Evolutionary conservation across 129 eudicot genomes (phyloP), one percentile per base, ranked within the genome.

Genomic region (Helichrysum umbraculigerum): DNA sequence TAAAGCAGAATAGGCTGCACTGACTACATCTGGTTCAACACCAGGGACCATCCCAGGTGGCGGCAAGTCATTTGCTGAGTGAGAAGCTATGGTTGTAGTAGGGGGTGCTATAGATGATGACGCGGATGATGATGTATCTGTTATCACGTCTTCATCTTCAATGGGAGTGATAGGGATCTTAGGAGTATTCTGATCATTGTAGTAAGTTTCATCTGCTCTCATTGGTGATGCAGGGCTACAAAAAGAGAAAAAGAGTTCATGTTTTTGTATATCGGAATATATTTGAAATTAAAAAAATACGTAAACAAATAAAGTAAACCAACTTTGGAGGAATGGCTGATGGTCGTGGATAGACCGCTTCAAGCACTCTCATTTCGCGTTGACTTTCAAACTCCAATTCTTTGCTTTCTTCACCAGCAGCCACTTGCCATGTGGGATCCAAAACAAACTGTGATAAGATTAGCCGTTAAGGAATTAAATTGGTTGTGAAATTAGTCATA

Each of bases 271-370:
- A 62, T 67, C 37, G 28, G 32, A 1, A 74, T 54, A 8, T 28
- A 51, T 66, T 33, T 39, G 56, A 74, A 19, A 33, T 28, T 6
- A 4, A 2, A 4, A n/a, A 37, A 52, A 3, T 4, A 47, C 14
- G 19, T 34, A 74, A 54, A 19, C 17, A 39, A 76, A 6, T 7
- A 21, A 20, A 72, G 71, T 58, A 39, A 69, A 77, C 84, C 22
- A 21, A 93, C 98, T 93, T 85, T 39, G 89, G 88, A 52, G 98
- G 98, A 64, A 93, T 88, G 54, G 96, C 89, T 25, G 91, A 85
- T 73, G 79, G 85, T 2, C 95, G 96, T n/a, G 96, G 98, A 78
- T 93, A 93, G 68, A 88, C 80, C 42, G 98, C 96, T 81, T 93
- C 98, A 19, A 90, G 89, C 66, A 90, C 91, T 88, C 92, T 80